phyloP scores from a whole-genome alignment of 192 early-diverging fungal genomes.

The Chytriomyces sp. region DNA sequence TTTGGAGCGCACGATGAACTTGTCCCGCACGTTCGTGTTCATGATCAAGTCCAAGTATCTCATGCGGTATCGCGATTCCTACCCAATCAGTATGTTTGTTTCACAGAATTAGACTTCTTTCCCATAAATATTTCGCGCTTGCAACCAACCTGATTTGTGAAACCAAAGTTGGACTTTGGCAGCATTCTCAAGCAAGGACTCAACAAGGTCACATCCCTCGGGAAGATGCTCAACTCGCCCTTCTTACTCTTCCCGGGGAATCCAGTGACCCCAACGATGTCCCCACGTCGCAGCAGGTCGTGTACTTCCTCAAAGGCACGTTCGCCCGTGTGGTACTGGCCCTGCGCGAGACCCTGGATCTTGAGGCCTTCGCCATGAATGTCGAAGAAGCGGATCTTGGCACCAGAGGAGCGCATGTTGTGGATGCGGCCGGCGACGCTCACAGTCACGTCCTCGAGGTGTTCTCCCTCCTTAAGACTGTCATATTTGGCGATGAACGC shows the following conservation, averaged over 20 bases:
- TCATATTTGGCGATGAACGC: constrained; percentile 86
- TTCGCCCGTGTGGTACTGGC: constrained; percentile 60
- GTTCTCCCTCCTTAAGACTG: constrained; percentile 69
- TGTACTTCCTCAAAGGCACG: constrained; percentile 75
- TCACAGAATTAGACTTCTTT: too few relatives aligned
- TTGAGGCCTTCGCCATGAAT: constrained; percentile 90
- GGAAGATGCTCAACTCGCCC: constrained; percentile 95
- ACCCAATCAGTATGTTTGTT: too few relatives aligned
- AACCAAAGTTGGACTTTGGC: constrained; percentile 92
- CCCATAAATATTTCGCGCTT: too few relatives aligned
- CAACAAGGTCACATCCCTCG: constrained; percentile 82
- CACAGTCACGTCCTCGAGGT: constrained; percentile 67
- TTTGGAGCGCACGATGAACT: constrained; percentile 89
- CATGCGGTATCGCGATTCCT: constrained; percentile 93
- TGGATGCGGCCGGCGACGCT: constrained; percentile 91
- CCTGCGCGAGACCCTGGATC: constrained; percentile 91
- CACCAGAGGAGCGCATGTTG: constrained; percentile 89
- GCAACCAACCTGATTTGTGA: constrained; percentile 85
- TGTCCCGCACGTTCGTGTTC: constrained; percentile 93
- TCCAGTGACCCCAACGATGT: constrained; percentile 93
- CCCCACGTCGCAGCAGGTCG: constrained; percentile 85
- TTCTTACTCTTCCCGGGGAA: constrained; percentile 88
- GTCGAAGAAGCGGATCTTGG: constrained; percentile 95
- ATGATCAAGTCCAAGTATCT: constrained; percentile 99
- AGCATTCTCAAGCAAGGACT: constrained; percentile 95